Evolutionary conservation across 345 rosid species (phyloP), one percentile per base, ranked within the genome.

Genomic region (Trapa incisa): DNA sequence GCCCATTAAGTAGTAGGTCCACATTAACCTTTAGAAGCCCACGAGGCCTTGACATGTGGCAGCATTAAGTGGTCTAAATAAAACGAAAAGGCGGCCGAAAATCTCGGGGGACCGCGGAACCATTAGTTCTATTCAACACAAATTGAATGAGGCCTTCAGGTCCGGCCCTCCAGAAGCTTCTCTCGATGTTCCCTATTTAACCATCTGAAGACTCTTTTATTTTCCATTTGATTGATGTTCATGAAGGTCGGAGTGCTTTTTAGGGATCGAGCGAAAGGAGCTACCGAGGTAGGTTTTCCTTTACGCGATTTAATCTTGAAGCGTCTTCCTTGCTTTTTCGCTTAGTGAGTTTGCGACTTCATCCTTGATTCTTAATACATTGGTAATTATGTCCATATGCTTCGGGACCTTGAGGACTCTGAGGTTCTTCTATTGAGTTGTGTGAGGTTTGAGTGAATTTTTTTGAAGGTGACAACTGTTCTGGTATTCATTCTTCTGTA

Each of bases 151-250:
- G 16, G 32, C 35, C 52, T 41, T 78, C 67, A 68, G 76, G 80
- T 81, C 89, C 89, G 84, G 62, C 2, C 63, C 75, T 85, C 89
- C 71, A 77, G 91, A 89, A 87, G 68, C 86, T 85, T 89, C 92
- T 67, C 35, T 70, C 17, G 43, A 39, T 56, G 37, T 41, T 2
- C 50, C 4, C n/a, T 45, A 47, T 73, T 67, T 73, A 74, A 39
- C 0, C 22, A 64, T 12, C 22, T 6, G 3, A 7, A 4, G 3
- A 0, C 29, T 22, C 29, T 1, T 0, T 0, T 0, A 7, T 0
- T 43, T 22, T n/a, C 6, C 0, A 11, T 35, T 47, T 1, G 48
- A 17, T 47, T 1, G 48, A 17, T 4, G 29, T 14, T 15, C 39
- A 0, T 22, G 2, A 1, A 8, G 2, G 0, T 50, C 12, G n/a